Percentiles rank a stretch among this genome's conserved stretches.
Evolutionary conservation across 257 asterid genomes (phyloP).

Genomic region (Plectranthus barbatus): DNA sequence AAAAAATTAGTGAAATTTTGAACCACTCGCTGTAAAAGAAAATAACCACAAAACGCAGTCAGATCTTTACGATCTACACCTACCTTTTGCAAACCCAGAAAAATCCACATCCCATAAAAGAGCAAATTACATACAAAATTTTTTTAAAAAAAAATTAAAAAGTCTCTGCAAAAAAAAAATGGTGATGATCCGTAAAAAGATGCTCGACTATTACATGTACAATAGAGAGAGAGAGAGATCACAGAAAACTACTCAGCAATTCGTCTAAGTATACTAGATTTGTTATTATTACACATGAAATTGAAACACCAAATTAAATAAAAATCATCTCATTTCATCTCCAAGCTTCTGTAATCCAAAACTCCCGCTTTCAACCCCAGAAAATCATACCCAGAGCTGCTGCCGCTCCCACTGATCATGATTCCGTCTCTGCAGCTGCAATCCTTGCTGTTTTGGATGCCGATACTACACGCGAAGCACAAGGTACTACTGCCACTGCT

Average conservation of each 20-base stretch:
- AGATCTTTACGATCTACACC: conserved; percentile 17
- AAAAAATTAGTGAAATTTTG: neutral
- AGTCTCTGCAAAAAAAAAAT: conserved; percentile 16
- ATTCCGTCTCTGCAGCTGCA: conserved; percentile 35
- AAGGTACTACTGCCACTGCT: conserved; percentile 6
- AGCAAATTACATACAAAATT: too few species aligned
- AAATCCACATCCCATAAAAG: neutral
- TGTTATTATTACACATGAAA: neutral
- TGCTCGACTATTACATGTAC: conserved; percentile 8
- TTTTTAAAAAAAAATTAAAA: conserved; percentile 1
- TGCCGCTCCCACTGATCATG: neutral
- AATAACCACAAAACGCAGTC: conserved; percentile 1
- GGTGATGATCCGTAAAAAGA: conserved; percentile 2
- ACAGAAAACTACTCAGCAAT: neutral
- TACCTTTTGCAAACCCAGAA: conserved; percentile 4
- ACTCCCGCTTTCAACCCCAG: conserved; percentile 49
- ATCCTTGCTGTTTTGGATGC: conserved; percentile 32
- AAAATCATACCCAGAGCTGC: conserved; percentile 40
- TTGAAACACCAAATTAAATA: neutral
- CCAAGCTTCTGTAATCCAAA: conserved; percentile 68
- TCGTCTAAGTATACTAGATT: neutral
- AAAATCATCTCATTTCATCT: conserved; percentile 22
- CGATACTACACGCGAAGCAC: conserved; percentile 57
- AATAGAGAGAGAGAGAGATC: neutral
- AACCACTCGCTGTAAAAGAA: conserved; percentile 14